Evolutionary conservation across 2,329 filamentous ascomycete genomes (phyloP), one percentile per base, ranked within the genome.

Genomic region (Alternaria metachromatica): DNA sequence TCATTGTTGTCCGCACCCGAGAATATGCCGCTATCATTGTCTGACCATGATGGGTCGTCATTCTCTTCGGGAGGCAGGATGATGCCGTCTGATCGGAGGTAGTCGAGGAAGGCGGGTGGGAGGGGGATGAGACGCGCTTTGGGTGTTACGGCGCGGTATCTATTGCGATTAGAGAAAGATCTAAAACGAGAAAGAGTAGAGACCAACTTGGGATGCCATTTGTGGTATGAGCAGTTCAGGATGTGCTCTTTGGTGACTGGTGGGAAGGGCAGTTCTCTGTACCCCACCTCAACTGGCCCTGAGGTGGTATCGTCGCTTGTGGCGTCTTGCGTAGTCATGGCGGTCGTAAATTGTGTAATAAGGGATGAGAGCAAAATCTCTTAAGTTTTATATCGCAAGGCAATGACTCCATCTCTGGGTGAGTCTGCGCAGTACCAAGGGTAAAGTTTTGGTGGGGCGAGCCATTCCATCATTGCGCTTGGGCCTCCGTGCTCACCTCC

Each of bases 71-170:
- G 88, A 5, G 92, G 94, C 6, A 99, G 86, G 54, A 97, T 85
- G 72, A 99, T 98, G 69, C 96, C 94, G 76, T 99, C 96, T 75
- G 94, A 92, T 64, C 91, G 92, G 25, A 99, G 89, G 80, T 98
- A 99, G 55, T 90, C 85, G 54, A 98, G 82, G 77, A 98, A 97
- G 4, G 89, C 85, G 4, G 86, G 79, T 0, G 91, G 87, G 6
- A 99, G 86, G 2, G 92, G 90, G 55, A 99, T 90, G 44, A 97
- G 89, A 28, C 92, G 89, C 3, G 95, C 94, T 83, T 95, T 96
- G 46, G 97, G 92, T 33, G 93, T 94, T 51, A 92, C 87, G 8
- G 88, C 84, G 63, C 92, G 90, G 78, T 96, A 97, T 80, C 89
- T 92, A 56, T n/a, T 48, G 15, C 20, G 1, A 3, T 56, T 23